Evolutionary conservation across 192 early-diverging fungal species (phyloP).

Genomic region (Backusella circina): DNA sequence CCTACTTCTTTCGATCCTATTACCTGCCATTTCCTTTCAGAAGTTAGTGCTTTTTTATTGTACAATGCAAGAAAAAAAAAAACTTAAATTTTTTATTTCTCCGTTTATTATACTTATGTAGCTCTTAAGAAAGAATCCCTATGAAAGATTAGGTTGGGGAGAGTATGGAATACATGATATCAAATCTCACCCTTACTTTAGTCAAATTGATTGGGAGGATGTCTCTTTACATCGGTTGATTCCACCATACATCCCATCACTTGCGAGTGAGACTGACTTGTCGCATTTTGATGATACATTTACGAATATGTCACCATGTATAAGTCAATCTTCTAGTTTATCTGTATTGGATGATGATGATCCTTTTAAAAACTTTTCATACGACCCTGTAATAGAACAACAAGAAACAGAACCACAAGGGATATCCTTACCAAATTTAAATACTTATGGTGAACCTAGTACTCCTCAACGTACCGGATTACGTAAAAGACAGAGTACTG

Average conservation of each 20-base stretch:
- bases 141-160: conserved; percentile 57
- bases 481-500: not conserved
- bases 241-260: conserved; percentile 58
- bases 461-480: not conserved
- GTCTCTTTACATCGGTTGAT: conserved; percentile 55
- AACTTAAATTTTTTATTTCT: conserved; percentile 5
- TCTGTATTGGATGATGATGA: conserved; percentile 21
- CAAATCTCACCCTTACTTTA: conserved; percentile 69
- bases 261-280: conserved; percentile 47
- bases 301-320: conserved; percentile 43
- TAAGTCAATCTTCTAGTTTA: conserved; percentile 15
- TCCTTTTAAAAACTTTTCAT: conserved; percentile 8
- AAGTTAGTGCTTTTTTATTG: conserved; percentile 26
- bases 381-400: not conserved
- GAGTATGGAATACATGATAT: conserved; percentile 61
- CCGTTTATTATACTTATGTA: conserved; percentile 53
- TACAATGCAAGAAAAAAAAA: not conserved
- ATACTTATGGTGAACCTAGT: not conserved
- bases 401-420: not conserved
- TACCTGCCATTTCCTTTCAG: conserved; percentile 39
- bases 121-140: conserved; percentile 54
- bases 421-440: not conserved
- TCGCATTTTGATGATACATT: conserved; percentile 53
- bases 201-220: conserved; percentile 61
- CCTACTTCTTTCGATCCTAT: conserved; percentile 40